These are phyloP conservation scores for Hygrophila difformis DNA, from an alignment of 257 asterid genomes.

Conservation along the genomic window DNA sequence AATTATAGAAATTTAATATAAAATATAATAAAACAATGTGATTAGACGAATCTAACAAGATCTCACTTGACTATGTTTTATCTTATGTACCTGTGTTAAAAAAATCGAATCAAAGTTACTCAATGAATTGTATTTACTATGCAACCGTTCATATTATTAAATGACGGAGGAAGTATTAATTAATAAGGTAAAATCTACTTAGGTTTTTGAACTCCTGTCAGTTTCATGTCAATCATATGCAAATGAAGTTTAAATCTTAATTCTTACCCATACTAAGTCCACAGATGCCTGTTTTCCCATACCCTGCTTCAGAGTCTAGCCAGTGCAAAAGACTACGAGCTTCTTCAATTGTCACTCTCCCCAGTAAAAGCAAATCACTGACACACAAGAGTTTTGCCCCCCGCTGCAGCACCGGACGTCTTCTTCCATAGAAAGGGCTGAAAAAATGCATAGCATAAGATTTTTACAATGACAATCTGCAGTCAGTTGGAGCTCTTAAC, in stretches of 20 bases:
- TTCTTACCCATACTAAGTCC: conserved; percentile 97
- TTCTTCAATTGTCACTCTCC: conserved; percentile 94
- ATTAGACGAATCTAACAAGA: too few relatives aligned
- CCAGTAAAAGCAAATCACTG: conserved; percentile 82
- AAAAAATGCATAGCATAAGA: conserved; percentile 20
- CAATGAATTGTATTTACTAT: too few relatives aligned
- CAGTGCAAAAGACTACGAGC: conserved; percentile 83
- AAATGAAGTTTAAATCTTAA: too few relatives aligned
- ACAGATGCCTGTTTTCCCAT: conserved; percentile 89
- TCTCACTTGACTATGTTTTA: too few relatives aligned
- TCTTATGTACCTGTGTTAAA: too few relatives aligned
- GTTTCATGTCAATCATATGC: neutral
- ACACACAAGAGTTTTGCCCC: conserved; percentile 95
- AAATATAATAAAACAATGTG: too few relatives aligned
- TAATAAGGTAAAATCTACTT: neutral
- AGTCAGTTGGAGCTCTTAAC: conserved; percentile 3
- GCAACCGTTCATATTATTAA: too few relatives aligned
- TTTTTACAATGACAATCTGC: conserved; percentile 8
- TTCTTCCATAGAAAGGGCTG: conserved; percentile 95
- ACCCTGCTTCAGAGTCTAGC: conserved; percentile 83
- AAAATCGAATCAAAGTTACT: too few relatives aligned
- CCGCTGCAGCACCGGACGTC: conserved; percentile 80
- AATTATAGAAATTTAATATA: too few relatives aligned
- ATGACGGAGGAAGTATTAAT: too few relatives aligned
- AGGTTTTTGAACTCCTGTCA: neutral